Base-by-base conservation (phyloP, 78 protist species). In the Chrysochromulina tobinii region DNA sequence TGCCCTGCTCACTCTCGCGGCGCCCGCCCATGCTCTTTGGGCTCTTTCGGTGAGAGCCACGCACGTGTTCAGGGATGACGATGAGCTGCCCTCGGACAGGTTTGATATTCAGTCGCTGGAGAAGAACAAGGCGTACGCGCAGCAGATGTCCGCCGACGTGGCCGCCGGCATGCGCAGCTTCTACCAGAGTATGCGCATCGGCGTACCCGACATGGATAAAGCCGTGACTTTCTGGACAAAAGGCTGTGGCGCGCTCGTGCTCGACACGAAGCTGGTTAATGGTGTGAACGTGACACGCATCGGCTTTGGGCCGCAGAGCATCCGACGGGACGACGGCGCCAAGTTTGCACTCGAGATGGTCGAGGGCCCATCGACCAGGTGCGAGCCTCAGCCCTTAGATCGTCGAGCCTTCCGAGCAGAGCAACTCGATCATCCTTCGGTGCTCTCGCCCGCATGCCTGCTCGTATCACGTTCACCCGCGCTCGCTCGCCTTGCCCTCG, bases 271-370 rank as follows among this genome's bases (percentile, higher is more conserved):
- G 18, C 17, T 54, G 18, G 58, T 23, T 3, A 48, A 79, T 21
- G 87, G 87, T 6, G 38, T 4, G 48, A 54, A 54, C 48, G 61
- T 25, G 50, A 54, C 61, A 9, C 53, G 20, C 7, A 17, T 79
- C 27, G 61, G 87, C 48, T 79, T 17, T 7, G 87, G 87, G 4
- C 61, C 59, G 50, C 53, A 79, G 17, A 1, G n/a, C 27, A 59
- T 79, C 0, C 27, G 48, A 3, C 21, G 18, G 3, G 87, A 79
- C 64, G 87, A 79, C 61, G 87, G 87, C 64, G 87, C 50, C 87
- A 79, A 79, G 64, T 79, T 79, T 18, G 25, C 87, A 1, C 59
- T 79, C 51, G 87, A 79, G 87, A 25, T 79, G 9, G 87, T 79
- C 15, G 58, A 79, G 61, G 38, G 51, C 48, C 38, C 61, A 0